Percentiles rank a stretch among this genome's conserved stretches.
These are phyloP conservation scores for Xylariaceae sp. DNA, from an alignment of 2,329 filamentous ascomycete species.

Conservation along the genomic window DNA sequence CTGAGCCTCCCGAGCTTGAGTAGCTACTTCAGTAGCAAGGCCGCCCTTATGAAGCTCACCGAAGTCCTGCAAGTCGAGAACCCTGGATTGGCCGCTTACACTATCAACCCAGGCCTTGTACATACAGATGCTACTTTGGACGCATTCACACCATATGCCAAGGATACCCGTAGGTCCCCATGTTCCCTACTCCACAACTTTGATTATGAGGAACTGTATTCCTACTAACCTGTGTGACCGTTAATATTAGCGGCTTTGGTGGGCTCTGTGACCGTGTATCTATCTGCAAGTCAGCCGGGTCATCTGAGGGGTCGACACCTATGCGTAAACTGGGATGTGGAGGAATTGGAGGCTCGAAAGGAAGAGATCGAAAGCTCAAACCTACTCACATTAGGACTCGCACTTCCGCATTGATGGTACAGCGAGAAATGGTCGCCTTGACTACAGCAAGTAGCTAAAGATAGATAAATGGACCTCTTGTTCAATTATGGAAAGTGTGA, in stretches of 20 bases:
- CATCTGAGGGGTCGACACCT: slow-evolving; percentile 10
- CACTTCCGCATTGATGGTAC: not conserved
- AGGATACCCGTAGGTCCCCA: slow-evolving; percentile 5
- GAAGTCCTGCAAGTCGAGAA: slow-evolving; percentile 13
- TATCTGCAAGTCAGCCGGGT: slow-evolving; percentile 2
- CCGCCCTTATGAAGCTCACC: slow-evolving; percentile 10
- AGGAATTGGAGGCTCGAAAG: slow-evolving; percentile 8
- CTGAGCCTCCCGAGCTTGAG: not conserved
- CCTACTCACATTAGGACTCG: slow-evolving; percentile 6
- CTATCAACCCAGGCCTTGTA: slow-evolving; percentile 7
- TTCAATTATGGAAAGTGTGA: no score
- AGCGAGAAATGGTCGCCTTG: not conserved
- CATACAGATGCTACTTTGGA: slow-evolving; percentile 2
- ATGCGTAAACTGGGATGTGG: slow-evolving; percentile 6
- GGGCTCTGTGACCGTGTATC: slow-evolving; percentile 8
- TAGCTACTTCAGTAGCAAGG: slow-evolving; percentile 12
- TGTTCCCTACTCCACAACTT: no score
- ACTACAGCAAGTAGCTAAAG: not conserved
- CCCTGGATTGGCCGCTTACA: slow-evolving; percentile 3
- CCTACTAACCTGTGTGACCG: not conserved
- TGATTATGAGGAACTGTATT: no score
- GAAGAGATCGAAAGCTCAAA: slow-evolving; percentile 7
- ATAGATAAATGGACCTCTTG: no score
- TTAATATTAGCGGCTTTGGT: not conserved
- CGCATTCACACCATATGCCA: slow-evolving; percentile 4